Base-by-base conservation (phyloP, 345 rosid species). In the Eutrema yunnanense region DNA sequence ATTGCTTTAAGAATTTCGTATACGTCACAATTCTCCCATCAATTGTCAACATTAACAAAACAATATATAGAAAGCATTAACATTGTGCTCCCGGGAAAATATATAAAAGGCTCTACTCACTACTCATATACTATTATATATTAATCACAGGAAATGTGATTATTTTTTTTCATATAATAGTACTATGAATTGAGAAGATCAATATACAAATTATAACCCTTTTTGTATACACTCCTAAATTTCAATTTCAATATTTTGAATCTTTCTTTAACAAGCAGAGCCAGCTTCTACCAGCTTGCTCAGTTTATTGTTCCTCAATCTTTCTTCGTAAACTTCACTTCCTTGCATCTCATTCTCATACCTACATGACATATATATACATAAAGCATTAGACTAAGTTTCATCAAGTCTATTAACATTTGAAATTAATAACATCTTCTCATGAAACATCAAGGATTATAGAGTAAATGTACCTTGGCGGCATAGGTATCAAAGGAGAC, bases 271-370 rank as follows among this genome's bases (percentile, higher is more conserved):
- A 56, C 77, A 84, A 8, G 88, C 90, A 50, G 84, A 70, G 32
- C 82, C 88, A 42, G 82, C 87, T 74, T 87, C 96, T 7, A 92
- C 86, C 70, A 92, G 83, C 80, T 90, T 87, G 81, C 79, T 68
- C 66, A 90, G 36, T 73, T 92, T 92, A 81, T 82, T 86, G 78
- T 85, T 80, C 76, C 82, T 88, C 81, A 92, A 71, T 80, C 91
- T 86, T 71, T 92, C 96, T 10, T 88, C 79, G 51, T 80, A 66
- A 19, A 73, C 81, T 50, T 87, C 90, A 65, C 72, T 82, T 48
- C 86, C 89, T 38, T 84, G 86, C 73, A 81, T 74, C 62, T 83
- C 74, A 75, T 47, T 75, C 65, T 75, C 92, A 67, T 84, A 79
- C 74, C 97, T 92, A 81, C 69, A 80, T 10, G 27, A 61, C 57